These are phyloP conservation scores for Candida adriatica DNA, from an alignment of 805 yeast genomes.

Conservation along the genomic window DNA sequence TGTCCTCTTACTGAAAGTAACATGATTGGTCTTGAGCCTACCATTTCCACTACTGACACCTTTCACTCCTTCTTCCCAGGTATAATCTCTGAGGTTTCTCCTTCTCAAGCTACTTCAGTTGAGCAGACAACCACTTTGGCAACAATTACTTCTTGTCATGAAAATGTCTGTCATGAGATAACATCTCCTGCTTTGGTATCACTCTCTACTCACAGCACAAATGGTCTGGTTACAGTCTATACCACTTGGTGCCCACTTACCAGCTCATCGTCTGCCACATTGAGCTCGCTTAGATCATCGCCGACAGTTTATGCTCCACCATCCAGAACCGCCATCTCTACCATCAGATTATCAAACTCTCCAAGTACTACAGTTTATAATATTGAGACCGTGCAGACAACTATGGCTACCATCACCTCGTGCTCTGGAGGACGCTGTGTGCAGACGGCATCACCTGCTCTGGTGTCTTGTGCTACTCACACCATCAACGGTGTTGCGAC, in stretches of 20 bases:
- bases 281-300: background rate
- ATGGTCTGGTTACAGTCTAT: slow-evolving; percentile 22
- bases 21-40: background rate
- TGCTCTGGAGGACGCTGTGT: slow-evolving; percentile 13
- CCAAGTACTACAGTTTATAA: background rate
- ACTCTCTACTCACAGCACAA: slow-evolving; percentile 28
- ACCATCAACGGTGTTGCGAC: slow-evolving; percentile 26
- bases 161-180: slow-evolving; percentile 10
- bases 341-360: background rate
- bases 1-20: background rate
- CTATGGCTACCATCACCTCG: slow-evolving; percentile 14
- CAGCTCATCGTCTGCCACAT: background rate
- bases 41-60: no score
- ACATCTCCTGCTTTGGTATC: slow-evolving; percentile 15
- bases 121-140: slow-evolving; percentile 14
- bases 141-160: slow-evolving; percentile 18
- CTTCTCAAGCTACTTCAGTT: slow-evolving; percentile 1
- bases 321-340: background rate
- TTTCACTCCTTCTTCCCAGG: background rate
- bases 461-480: slow-evolving; percentile 26
- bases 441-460: slow-evolving; percentile 13
- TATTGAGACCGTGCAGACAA: slow-evolving; percentile 1
- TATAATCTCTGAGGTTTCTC: background rate
- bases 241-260: slow-evolving; percentile 23
- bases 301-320: no score